These are phyloP conservation scores for Hypomontagnella submonticulosa DNA, from an alignment of 495 filamentous ascomycete species.

Conservation along the genomic window DNA sequence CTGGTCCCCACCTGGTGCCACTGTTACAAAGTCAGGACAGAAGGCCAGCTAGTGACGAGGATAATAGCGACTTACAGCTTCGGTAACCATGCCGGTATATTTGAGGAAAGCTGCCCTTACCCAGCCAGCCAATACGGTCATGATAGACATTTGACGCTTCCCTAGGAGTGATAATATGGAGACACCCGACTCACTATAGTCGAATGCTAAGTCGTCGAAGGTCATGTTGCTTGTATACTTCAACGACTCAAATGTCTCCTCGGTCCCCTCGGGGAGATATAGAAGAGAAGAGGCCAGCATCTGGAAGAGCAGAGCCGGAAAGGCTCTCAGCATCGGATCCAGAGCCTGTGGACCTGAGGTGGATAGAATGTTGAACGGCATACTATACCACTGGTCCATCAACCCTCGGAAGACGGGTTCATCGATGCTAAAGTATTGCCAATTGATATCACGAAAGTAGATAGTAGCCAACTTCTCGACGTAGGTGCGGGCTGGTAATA, in stretches of 20 bases:
- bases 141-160: constrained; percentile 64
- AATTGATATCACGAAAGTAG: constrained; percentile 69
- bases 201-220: constrained; percentile 66
- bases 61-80: constrained; percentile 51
- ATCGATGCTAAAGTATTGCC: constrained; percentile 68
- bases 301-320: constrained; percentile 69
- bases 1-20: constrained; percentile 69
- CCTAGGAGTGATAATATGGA: constrained; percentile 64
- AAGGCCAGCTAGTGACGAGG: background rate
- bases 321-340: constrained; percentile 57
- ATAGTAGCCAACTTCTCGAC: constrained; percentile 63
- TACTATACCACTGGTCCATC: constrained; percentile 62
- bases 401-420: constrained; percentile 60
- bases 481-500: constrained; percentile 63
- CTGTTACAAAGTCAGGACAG: constrained; percentile 44
- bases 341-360: constrained; percentile 55
- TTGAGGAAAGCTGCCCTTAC: constrained; percentile 61
- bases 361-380: constrained; percentile 58
- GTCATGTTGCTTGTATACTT: constrained; percentile 69
- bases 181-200: constrained; percentile 68
- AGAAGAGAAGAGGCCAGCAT: constrained; percentile 65
- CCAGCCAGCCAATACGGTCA: constrained; percentile 67
- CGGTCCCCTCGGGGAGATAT: constrained; percentile 59
- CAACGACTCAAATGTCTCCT: constrained; percentile 61
- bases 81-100: constrained; percentile 61